Base-by-base conservation (phyloP, 2,329 filamentous ascomycete species). In the Colletotrichum tamarilloi region DNA sequence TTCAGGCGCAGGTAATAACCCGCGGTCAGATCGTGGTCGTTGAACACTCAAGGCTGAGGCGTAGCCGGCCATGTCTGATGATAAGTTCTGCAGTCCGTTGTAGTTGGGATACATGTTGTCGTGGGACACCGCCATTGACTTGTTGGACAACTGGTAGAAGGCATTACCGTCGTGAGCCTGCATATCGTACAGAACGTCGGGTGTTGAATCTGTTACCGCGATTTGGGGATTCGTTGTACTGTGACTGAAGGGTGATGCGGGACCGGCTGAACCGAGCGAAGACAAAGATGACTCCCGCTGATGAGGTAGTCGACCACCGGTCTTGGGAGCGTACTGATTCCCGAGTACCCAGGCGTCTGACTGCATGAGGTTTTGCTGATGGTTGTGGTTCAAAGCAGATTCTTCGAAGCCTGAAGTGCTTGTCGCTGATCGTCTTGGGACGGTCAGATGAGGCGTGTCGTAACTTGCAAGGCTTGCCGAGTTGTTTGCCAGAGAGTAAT, bases 231-330 rank as follows among this genome's bases (percentile, higher is more conserved):
- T 89, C 49, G 88, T 85, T 1, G 84, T 87, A 77, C 85, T 89
- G 70, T 86, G 83, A 52, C 85, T 87, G 79, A 85, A 92, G 4
- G 90, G 90, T 22, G 90, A 92, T 0, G 87, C 84, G 22, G 90
- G 90, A n/a, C 88, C 89, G 46, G 88, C 85, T 0, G 90, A 92
- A 12, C 88, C 89, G 53, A 91, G 77, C 0, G 90, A 92, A 0
- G 90, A 92, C 49, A 90, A 82, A 7, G 90, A 92, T 2, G 90
- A 89, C 75, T 92, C 89, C 76, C 90, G 87, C 58, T 92, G 85
- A 77, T 92, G 90, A 30, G 84, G 77, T 49, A 85, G 79, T 19
- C 84, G 83, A 68, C 81, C 80, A 52, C 81, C 74, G 11, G 79
- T 76, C 77, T 82, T 83, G 26, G 82, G 80, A 49, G 82, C 82